A percentile compares a stretch with the other conserved stretches of the same genome.
Evolutionary conservation across 257 asterid genomes (phyloP).

Genomic region (Scutellaria minor): DNA sequence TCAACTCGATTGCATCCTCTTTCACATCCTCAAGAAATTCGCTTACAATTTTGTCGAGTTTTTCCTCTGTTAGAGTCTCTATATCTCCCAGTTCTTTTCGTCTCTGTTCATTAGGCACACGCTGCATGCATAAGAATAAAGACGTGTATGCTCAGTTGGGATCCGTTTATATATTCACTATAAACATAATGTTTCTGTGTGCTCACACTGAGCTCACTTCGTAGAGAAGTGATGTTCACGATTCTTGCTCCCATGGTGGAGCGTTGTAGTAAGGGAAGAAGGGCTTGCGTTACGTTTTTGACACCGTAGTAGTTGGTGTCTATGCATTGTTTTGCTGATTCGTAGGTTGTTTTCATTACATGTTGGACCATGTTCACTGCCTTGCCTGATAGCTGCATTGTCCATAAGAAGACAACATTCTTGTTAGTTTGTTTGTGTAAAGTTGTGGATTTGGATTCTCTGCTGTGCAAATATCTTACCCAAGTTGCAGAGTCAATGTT

Average conservation of each 20-base stretch:
- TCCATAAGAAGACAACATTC: neutral
- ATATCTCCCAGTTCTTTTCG: constrained; percentile 67
- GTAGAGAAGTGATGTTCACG: constrained; percentile 70
- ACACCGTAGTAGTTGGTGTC: constrained; percentile 77
- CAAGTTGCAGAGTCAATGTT: constrained; percentile 62
- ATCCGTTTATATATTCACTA: too few relatives aligned
- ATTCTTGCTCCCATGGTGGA: constrained; percentile 71
- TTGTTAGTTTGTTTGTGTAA: too few relatives aligned
- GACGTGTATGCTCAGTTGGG: constrained; percentile 15
- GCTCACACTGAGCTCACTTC: constrained; percentile 72
- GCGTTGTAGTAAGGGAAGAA: constrained; percentile 66
- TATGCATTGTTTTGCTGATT: constrained; percentile 61
- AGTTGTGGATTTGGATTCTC: too few relatives aligned
- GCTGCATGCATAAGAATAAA: constrained; percentile 52
- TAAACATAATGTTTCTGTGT: neutral
- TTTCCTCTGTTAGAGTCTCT: constrained; percentile 64
- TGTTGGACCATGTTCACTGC: constrained; percentile 57
- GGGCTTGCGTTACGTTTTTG: constrained; percentile 74
- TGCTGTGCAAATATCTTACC: constrained; percentile 44
- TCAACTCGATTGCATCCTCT: constrained; percentile 55
- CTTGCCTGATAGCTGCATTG: constrained; percentile 73
- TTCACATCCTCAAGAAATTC: constrained; percentile 58
- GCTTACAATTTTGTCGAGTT: constrained; percentile 55
- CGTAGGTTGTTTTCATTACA: constrained; percentile 61
- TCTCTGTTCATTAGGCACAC: constrained; percentile 60